Evolutionary conservation across 176 grass and related monocot species (phyloP).

Genomic region (Ampelocalamus luodianensis): DNA sequence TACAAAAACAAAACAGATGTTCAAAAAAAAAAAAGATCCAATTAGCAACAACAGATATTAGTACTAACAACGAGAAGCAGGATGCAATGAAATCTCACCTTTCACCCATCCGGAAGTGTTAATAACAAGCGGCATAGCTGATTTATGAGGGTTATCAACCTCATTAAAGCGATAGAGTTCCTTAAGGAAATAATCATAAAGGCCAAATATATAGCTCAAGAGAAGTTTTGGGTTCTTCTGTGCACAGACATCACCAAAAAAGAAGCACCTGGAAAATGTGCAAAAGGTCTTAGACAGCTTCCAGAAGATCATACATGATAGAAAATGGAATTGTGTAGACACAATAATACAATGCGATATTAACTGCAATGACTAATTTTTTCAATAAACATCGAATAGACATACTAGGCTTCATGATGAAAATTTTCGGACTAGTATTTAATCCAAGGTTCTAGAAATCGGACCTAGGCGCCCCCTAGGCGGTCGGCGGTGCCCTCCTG

Average conservation of each 20-base stretch:
- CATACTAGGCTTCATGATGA: background rate
- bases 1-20: background rate
- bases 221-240: conserved; percentile 58
- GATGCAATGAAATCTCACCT: conserved; percentile 54
- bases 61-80: background rate
- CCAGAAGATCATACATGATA: conserved; percentile 23
- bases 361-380: background rate
- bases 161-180: conserved; percentile 49
- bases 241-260: conserved; percentile 73
- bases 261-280: conserved; percentile 55
- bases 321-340: background rate
- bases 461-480: too few species aligned
- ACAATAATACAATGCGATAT: background rate
- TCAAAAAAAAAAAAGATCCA: background rate
- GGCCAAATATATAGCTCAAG: conserved; percentile 57
- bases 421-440: background rate
- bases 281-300: conserved; percentile 23
- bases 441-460: too few species aligned
- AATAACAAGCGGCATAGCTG: conserved; percentile 65
- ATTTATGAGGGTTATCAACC: conserved; percentile 35
- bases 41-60: background rate
- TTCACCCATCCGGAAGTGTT: conserved; percentile 93
- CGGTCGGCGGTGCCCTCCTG: too few species aligned
- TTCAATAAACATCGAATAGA: conserved; percentile 8
- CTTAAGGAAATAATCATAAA: conserved; percentile 71